Evolutionary conservation across 352 stramenopile genomes (phyloP), one percentile per base, ranked within the genome.

Genomic region (Globisporangium mamillatum): DNA sequence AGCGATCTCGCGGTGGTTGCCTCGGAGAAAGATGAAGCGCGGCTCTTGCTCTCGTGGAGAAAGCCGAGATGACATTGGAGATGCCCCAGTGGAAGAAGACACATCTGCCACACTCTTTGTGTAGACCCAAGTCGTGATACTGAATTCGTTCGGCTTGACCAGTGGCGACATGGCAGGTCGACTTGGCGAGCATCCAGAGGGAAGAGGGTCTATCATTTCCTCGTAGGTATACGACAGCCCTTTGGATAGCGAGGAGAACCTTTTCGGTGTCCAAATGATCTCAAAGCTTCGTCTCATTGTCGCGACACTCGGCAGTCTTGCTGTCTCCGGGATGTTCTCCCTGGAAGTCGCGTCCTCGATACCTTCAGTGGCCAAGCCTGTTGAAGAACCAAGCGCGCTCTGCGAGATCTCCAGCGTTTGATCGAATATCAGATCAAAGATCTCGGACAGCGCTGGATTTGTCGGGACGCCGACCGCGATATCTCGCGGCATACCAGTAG

Each of bases 51-150:
- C 60, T 48, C 36, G 25, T n/a, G 53, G n/a, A 4, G 66, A 60
- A 8, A 70, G 22, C 6, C 36, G 38, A 20, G 58, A 24, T 41
- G 58, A 34, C 25, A 54, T 25, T 53, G 58, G 58, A 16, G 41
- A 25, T 14, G 29, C 22, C 14, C 36, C 12, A 38, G 8, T 55
- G 16, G 22, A 18, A 48, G 38, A 48, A 20, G 38, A 48, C 14
- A 25, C 22, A 6, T 50, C 24, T 60, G 55, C 52, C 46, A 46
- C 66, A n/a, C 79, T 79, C 12, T 48, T 48, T 5, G 95, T 66
- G 57, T 80, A 93, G 1, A 98, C 48, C 93, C 93, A 98, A 9
- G 80, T 91, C 7, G 83, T 94, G 24, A 98, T 82, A 55, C 86
- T 97, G 62, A 97, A 97, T 52, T 97, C 91, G 36, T 80, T 89